Base-by-base conservation (phyloP, 2,329 filamentous ascomycete species). In the Rutstroemia sp. region DNA sequence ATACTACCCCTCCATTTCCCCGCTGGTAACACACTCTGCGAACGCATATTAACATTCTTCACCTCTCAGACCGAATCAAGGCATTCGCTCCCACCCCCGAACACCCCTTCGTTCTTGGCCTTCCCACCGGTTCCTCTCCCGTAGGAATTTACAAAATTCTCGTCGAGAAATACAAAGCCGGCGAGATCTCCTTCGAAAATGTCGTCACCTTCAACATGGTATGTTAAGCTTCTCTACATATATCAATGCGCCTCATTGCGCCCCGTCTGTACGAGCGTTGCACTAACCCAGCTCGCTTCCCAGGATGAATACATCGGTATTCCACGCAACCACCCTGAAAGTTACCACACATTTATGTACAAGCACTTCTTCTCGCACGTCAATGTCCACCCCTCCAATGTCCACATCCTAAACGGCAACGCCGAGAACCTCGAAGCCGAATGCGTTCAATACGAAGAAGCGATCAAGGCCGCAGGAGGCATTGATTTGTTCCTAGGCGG, bases 121-220 rank as follows among this genome's bases (percentile, higher is more conserved):
- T 95, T 48, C 89, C 89, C 9, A 95, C 89, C 1, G 89, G 89
- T 54, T 91, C 87, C 65, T 92, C 86, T 61, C 89, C 89, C 2
- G 80, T 91, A 59, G 78, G 82, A 51, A 84, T 94, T 62, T 95
- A 95, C 75, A 83, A 83, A 70, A 79, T 85, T 63, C 79, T 95
- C 25, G 89, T 94, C 49, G 73, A 81, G 65, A 80, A 80, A 68
- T 83, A 85, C 76, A 88, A 88, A 73, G 78, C 81, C 62, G 85
- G 84, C 66, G 73, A 78, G 63, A 84, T 95, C 67, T 92, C 89
- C 1, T 95, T 95, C 70, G 84, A 86, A 68, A 82, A 95, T 86
- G 88, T 95, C 67, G 81, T 94, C 68, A 95, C 89, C 25, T 95
- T 95, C 78, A 94, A 94, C 73, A 94, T 94, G 89, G 85, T 87